phyloP scores from a whole-genome alignment of 202 grass and related monocot species.

The Brachypodium distachyon region DNA sequence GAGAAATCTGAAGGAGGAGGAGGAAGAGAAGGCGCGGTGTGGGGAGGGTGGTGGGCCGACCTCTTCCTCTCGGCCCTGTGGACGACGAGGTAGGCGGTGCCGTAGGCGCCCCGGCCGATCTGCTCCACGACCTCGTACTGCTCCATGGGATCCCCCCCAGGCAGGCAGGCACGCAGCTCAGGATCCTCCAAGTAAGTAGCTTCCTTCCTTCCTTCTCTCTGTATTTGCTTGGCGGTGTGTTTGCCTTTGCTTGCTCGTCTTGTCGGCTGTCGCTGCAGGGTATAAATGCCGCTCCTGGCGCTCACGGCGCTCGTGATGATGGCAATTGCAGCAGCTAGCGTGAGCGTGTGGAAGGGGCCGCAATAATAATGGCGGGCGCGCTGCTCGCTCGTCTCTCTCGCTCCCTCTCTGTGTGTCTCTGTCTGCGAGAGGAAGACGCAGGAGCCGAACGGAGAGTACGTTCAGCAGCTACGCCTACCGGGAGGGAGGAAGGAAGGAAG shows the following conservation, averaged over 20 bases:
- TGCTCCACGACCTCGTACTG: slow-evolving; percentile 76
- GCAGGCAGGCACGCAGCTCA: background rate
- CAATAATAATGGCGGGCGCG: slow-evolving; percentile 35
- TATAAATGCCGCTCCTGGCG: background rate
- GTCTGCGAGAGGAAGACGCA: background rate
- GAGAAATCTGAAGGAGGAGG: background rate
- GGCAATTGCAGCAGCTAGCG: background rate
- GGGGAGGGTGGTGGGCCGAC: too few species aligned
- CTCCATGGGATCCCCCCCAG: slow-evolving; percentile 28
- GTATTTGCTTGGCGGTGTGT: too few species aligned
- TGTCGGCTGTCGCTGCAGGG: background rate
- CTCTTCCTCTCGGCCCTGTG: slow-evolving; percentile 66
- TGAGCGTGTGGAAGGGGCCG: slow-evolving; percentile 9
- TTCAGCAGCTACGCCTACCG: too few species aligned
- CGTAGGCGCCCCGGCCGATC: slow-evolving; percentile 73
- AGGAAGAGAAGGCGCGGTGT: background rate
- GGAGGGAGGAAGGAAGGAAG: background rate
- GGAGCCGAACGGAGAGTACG: background rate
- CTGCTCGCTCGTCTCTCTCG: background rate
- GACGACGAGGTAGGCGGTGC: slow-evolving; percentile 69
- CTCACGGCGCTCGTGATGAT: background rate
- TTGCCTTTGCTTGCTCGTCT: background rate
- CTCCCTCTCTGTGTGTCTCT: background rate
- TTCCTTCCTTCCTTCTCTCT: background rate
- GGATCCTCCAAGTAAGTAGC: too few species aligned